Evolutionary conservation across 2,329 filamentous ascomycete species (phyloP).

Genomic region (Teratosphaeria zuluensis): DNA sequence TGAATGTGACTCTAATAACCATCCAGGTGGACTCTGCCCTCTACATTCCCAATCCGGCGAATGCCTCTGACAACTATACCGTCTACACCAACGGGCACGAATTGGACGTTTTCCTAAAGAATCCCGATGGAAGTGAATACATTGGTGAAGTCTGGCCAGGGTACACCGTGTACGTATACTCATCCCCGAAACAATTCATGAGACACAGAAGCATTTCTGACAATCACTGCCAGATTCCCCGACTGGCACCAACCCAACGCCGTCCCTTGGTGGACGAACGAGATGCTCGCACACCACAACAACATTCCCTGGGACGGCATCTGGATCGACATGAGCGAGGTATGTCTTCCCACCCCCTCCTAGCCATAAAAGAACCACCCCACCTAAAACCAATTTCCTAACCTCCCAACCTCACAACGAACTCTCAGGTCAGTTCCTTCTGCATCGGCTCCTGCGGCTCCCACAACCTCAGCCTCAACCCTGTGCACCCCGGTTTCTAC

Average conservation of each 20-base stretch:
- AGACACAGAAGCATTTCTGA: too few species aligned
- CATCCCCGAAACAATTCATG: too few species aligned
- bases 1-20: too few species aligned
- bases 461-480: slow-evolving; percentile 54
- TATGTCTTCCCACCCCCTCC: slow-evolving; percentile 20
- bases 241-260: slow-evolving; percentile 53
- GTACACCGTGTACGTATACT: slow-evolving; percentile 35
- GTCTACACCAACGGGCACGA: slow-evolving; percentile 26
- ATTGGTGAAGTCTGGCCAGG: slow-evolving; percentile 42
- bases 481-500: slow-evolving; percentile 55
- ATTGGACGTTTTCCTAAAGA: slow-evolving; percentile 25
- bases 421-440: slow-evolving; percentile 39
- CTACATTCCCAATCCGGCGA: slow-evolving; percentile 39
- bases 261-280: slow-evolving; percentile 50
- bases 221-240: slow-evolving; percentile 31
- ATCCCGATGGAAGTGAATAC: slow-evolving; percentile 41
- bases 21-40: slow-evolving; percentile 47
- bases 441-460: slow-evolving; percentile 65
- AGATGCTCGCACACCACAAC: slow-evolving; percentile 43
- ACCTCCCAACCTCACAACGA: too few species aligned
- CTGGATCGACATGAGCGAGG: slow-evolving; percentile 56
- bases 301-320: slow-evolving; percentile 45
- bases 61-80: slow-evolving; percentile 53
- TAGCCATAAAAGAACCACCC: too few species aligned
- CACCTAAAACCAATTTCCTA: too few species aligned